These are phyloP conservation scores for Diplodia seriata DNA, from an alignment of 2,329 filamentous ascomycete species.

Conservation along the genomic window DNA sequence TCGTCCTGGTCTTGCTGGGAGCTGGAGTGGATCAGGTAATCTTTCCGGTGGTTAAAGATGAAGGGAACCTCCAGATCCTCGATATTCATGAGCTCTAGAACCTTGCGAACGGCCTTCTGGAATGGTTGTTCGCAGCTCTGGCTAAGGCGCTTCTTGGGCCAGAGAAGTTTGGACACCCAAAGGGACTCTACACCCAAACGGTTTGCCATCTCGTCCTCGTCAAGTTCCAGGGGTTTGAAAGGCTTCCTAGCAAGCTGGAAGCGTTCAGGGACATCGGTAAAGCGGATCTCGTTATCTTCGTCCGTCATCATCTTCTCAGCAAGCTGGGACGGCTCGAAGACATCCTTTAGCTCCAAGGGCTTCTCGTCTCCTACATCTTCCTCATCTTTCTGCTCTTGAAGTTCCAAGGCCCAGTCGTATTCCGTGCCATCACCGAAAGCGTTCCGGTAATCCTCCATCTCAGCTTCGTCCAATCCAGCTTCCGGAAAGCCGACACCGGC, in stretches of 20 bases:
- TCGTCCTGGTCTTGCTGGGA: slow-evolving; percentile 69
- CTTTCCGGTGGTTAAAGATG: slow-evolving; percentile 97
- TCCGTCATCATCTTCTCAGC: slow-evolving; percentile 95
- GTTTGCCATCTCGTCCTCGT: slow-evolving; percentile 71
- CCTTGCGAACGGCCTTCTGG: slow-evolving; percentile 85
- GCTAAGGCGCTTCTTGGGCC: slow-evolving; percentile 81
- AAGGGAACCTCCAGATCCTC: slow-evolving; percentile 96
- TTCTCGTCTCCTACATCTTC: slow-evolving; percentile 80
- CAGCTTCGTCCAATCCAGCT: slow-evolving; percentile 86
- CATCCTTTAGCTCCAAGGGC: slow-evolving; percentile 91
- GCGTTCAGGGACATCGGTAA: slow-evolving; percentile 88
- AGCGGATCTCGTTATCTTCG: slow-evolving; percentile 89
- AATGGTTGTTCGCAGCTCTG: slow-evolving; percentile 80
- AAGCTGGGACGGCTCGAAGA: slow-evolving; percentile 95
- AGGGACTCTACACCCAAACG: slow-evolving; percentile 79
- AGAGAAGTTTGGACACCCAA: slow-evolving; percentile 91
- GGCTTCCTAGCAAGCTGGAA: slow-evolving; percentile 90
- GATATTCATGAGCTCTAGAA: slow-evolving; percentile 92
- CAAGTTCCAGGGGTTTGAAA: slow-evolving; percentile 82
- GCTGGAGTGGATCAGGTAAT: slow-evolving; percentile 91
- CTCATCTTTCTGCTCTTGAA: slow-evolving; percentile 84
- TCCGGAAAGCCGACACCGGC: slow-evolving; percentile 75
- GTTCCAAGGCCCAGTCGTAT: slow-evolving; percentile 90
- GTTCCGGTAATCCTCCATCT: slow-evolving; percentile 92
- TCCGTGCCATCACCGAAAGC: slow-evolving; percentile 97